Conservation (phyloP, 805 yeast species). For the Saturnispora galanensis region DNA sequence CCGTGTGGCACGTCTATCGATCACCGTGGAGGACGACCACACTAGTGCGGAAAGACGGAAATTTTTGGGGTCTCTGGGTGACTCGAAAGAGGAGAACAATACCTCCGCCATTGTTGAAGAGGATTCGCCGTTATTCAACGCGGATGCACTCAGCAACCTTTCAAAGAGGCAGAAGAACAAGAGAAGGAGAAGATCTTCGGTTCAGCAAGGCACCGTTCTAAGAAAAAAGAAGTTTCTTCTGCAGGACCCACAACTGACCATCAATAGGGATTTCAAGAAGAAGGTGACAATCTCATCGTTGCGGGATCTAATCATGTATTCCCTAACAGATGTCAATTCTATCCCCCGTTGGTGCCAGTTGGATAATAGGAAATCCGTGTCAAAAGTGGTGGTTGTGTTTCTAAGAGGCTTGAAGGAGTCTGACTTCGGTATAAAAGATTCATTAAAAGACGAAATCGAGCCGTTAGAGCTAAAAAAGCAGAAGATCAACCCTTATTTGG, state of each 20-base stretch:
- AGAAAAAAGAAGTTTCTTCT: constrained; percentile 27
- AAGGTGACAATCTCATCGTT: constrained; percentile 31
- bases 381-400: constrained; percentile 47
- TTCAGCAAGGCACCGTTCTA: constrained; percentile 21
- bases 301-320: constrained; percentile 36
- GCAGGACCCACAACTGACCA: constrained; percentile 12
- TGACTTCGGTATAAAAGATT: constrained; percentile 30
- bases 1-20: constrained; percentile 24
- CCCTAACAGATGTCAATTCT: constrained; percentile 31
- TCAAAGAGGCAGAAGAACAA: constrained; percentile 15
- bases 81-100: background rate
- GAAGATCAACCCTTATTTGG: constrained; percentile 16
- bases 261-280: constrained; percentile 13
- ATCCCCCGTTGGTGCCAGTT: constrained; percentile 43
- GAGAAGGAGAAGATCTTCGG: constrained; percentile 32
- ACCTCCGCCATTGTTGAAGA: constrained; percentile 16
- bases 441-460: constrained; percentile 7
- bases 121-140: constrained; percentile 14
- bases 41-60: constrained; percentile 12
- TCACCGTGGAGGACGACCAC: constrained; percentile 16
- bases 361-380: constrained; percentile 36
- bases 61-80: constrained; percentile 12
- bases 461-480: constrained; percentile 11
- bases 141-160: constrained; percentile 3
- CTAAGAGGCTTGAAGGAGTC: constrained; percentile 53